phyloP scores from a whole-genome alignment of 2,329 filamentous ascomycete species.

The Mollisiaceae sp. region DNA sequence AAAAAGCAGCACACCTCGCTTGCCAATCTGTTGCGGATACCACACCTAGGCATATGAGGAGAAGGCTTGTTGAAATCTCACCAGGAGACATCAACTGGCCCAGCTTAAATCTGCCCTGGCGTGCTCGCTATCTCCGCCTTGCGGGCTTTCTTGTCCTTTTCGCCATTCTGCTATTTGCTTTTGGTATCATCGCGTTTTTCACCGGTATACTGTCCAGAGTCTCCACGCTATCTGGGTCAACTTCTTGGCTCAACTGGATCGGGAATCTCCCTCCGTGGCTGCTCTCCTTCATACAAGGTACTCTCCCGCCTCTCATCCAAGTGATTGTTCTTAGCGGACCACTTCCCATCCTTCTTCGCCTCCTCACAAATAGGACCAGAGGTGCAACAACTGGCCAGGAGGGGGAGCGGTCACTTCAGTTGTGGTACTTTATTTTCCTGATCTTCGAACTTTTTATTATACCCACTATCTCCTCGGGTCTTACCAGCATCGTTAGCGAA shows the following conservation, averaged over 20 bases:
- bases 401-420: constrained; percentile 52
- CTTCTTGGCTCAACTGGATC: constrained; percentile 30
- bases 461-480: constrained; percentile 50
- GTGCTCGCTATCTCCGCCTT: constrained; percentile 27
- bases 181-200: constrained; percentile 30
- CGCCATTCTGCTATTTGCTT: constrained; percentile 25
- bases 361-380: constrained; percentile 35
- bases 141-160: constrained; percentile 26
- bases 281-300: constrained; percentile 31
- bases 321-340: constrained; percentile 37
- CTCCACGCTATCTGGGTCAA: constrained; percentile 27
- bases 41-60: constrained; percentile 33
- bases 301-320: constrained; percentile 34
- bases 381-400: constrained; percentile 35
- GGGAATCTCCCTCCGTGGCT: constrained; percentile 27
- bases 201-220: constrained; percentile 28
- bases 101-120: constrained; percentile 29
- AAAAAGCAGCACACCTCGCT: constrained; percentile 37
- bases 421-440: constrained; percentile 72
- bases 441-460: constrained; percentile 73
- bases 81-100: constrained; percentile 38
- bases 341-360: constrained; percentile 33
- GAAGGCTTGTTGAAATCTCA: constrained; percentile 36
- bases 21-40: constrained; percentile 35
- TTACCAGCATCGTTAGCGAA: constrained; percentile 29